Conservation (phyloP, 192 early-diverging fungal genomes). For the Coemansia sp. region DNA sequence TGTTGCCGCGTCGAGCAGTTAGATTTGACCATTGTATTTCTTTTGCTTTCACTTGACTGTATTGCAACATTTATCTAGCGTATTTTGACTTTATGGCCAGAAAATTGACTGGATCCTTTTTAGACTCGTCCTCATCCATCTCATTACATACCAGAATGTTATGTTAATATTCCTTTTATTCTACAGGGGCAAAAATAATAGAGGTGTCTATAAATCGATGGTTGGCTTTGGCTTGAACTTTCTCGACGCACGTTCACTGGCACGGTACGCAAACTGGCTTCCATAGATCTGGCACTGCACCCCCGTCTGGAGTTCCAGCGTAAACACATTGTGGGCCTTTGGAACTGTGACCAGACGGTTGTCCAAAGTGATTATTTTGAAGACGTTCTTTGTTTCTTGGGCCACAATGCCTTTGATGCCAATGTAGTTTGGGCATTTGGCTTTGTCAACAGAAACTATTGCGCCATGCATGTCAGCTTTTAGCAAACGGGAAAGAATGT, state of each 20-base stretch:
- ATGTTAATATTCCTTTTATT: too few species aligned
- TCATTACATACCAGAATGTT: too few species aligned
- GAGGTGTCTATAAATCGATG: constrained; percentile 24
- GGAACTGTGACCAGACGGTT: constrained; percentile 68
- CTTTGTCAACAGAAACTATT: constrained; percentile 66
- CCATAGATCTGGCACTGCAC: constrained; percentile 68
- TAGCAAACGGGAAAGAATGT: constrained; percentile 25
- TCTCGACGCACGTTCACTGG: constrained; percentile 68
- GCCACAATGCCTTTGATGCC: constrained; percentile 78
- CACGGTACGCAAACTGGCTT: constrained; percentile 70
- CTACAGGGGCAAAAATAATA: too few species aligned
- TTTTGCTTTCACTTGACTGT: not conserved
- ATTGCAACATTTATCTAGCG: too few species aligned
- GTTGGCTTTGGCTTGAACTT: constrained; percentile 51
- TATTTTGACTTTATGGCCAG: too few species aligned
- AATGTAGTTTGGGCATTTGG: constrained; percentile 77
- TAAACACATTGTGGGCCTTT: constrained; percentile 66
- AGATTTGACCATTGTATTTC: not conserved
- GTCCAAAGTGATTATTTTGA: constrained; percentile 71
- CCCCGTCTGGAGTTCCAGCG: constrained; percentile 35
- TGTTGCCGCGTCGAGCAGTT: constrained; percentile 28
- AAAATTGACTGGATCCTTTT: too few species aligned
- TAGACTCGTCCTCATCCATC: too few species aligned
- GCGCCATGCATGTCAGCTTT: constrained; percentile 91
- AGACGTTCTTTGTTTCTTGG: constrained; percentile 87